Evolutionary conservation across 192 early-diverging fungal genomes (phyloP).

Genomic region (Glomus cerebriforme): DNA sequence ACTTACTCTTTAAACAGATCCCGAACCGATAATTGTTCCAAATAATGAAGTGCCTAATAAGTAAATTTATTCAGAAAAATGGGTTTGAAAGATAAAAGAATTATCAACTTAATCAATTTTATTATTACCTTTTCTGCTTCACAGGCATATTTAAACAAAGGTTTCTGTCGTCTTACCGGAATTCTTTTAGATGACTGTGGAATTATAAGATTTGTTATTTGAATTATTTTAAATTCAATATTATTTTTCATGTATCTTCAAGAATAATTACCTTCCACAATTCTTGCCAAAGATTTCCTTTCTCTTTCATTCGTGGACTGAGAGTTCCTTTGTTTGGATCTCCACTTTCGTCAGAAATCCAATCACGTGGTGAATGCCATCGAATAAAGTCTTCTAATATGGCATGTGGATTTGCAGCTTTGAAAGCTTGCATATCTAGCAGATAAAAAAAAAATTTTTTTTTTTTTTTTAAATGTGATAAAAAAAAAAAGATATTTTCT

Average conservation of each 20-base stretch:
- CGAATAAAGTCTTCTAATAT: constrained; percentile 86
- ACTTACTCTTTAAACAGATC: constrained; percentile 59
- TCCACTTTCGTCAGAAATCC: constrained; percentile 65
- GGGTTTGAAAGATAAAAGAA: constrained; percentile 2
- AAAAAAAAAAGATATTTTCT: not conserved
- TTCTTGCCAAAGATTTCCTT: constrained; percentile 86
- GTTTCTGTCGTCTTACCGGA: constrained; percentile 71
- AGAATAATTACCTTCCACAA: constrained; percentile 66
- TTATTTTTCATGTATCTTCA: not conserved
- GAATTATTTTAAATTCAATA: not conserved
- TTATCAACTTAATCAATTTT: constrained; percentile 28
- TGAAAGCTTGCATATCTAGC: constrained; percentile 88
- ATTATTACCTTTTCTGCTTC: constrained; percentile 72
- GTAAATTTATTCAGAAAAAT: constrained; percentile 30
- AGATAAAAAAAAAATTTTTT: not conserved
- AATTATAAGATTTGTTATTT: not conserved
- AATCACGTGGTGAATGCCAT: constrained; percentile 96
- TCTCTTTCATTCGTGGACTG: constrained; percentile 79
- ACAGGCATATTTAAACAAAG: constrained; percentile 74
- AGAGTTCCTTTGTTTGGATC: constrained; percentile 48
- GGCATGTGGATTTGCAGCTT: constrained; percentile 86
- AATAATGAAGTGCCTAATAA: constrained; percentile 56
- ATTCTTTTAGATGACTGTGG: constrained; percentile 51
- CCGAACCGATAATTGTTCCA: constrained; percentile 59
- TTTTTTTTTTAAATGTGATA: too few species aligned